Evolutionary conservation across 2,329 filamentous ascomycete species (phyloP), one percentile per base, ranked within the genome.

Genomic region (Neofusicoccum laricinum): DNA sequence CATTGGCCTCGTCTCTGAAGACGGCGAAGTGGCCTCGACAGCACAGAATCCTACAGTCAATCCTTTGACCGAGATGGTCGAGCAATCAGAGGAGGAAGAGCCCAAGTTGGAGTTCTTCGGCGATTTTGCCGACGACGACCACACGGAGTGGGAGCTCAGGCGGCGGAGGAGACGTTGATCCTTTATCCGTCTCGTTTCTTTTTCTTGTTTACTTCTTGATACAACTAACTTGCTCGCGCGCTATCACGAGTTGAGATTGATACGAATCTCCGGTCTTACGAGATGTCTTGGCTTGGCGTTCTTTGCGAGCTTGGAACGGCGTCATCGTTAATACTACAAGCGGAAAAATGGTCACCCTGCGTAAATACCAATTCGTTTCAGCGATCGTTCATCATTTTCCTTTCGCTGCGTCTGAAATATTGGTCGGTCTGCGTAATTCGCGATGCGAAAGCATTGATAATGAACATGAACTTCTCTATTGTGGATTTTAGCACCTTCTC

Each of bases 1-100:
- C 15, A 75, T 79, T 43, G 77, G 77, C 1, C 61, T 77, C 38
- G 32, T 19, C 5, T 25, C 41, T 2, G 62, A 58, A 12, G 51
- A 43, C 15, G 43, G 25, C 14, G 62, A 58, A 32, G 32, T 12
- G 4, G 21, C 34, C 2, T n/a, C 43, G 8, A 21, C 51, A 19
- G 6, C 49, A 5, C 25, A 46, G 43, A 15, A 11, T 8, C 17
- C 51, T 15, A 21, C n/a, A 17, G 17, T 58, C 25, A 53, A 63
- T 17, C 30, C 48, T 15, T 45, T 43, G 5, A 38, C 12, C 21
- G 66, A 53, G 48, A 19, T 17, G 30, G 45, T 14, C 8, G 10
- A 57, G 34, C 49, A 48, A 19, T 15, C 36, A 5, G 40, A 66
- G 21, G 51, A 63, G 11, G 61, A 66, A 45, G 30, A 59, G 17